Conservation (phyloP, 2,329 filamentous ascomycete species). For the Aspergillus niger region DNA sequence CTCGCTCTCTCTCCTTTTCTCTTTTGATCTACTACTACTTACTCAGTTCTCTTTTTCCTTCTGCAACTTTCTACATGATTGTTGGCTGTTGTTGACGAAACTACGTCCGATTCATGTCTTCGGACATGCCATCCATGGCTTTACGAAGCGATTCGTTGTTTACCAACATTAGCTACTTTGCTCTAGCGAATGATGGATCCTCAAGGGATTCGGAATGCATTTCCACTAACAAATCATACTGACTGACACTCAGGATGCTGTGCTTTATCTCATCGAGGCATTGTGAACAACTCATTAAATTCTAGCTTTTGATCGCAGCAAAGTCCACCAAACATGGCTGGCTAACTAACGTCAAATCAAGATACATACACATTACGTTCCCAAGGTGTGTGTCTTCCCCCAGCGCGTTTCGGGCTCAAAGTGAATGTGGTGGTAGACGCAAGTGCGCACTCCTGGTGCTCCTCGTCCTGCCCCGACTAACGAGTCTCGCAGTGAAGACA, state of each 20-base stretch:
- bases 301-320: conserved; percentile 26
- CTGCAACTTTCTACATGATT: neutral
- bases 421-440: conserved; percentile 4
- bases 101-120: neutral
- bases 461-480: conserved; percentile 10
- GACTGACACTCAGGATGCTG: neutral
- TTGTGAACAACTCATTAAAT: conserved; percentile 31
- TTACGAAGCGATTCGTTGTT: too few relatives aligned
- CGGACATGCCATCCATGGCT: too few relatives aligned
- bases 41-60: neutral
- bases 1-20: neutral
- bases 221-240: neutral
- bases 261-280: conserved; percentile 12
- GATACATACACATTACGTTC: conserved; percentile 20
- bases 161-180: too few relatives aligned
- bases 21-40: neutral
- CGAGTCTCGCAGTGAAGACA: conserved; percentile 8
- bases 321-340: conserved; percentile 18
- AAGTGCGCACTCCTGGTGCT: conserved; percentile 8
- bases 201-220: neutral
- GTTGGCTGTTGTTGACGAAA: neutral
- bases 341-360: conserved; percentile 25
- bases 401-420: conserved; percentile 6
- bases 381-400: conserved; percentile 12
- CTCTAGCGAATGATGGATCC: neutral